Evolutionary conservation across 78 protist species (phyloP).

Genomic region (slime mould (Dictyostelium discoideum)): DNA sequence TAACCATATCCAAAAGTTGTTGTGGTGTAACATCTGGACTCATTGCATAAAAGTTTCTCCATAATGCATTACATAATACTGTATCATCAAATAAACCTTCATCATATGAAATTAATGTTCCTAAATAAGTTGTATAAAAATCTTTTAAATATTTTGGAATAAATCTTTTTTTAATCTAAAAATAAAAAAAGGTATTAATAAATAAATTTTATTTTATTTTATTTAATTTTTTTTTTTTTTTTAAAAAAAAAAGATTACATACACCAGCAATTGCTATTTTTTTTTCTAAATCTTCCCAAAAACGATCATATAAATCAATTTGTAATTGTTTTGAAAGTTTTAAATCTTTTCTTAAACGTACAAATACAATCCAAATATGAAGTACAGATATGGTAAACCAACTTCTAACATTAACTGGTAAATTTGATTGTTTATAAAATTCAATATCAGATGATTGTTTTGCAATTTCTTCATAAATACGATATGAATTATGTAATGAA

Average conservation of each 20-base stretch:
- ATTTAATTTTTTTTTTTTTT: background rate
- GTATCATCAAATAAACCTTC: slow-evolving; percentile 71
- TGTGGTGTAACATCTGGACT: background rate
- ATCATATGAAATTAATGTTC: slow-evolving; percentile 51
- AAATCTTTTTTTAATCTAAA: slow-evolving; percentile 52
- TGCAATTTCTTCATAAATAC: slow-evolving; percentile 40
- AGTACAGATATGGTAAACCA: slow-evolving; percentile 55
- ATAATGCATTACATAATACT: slow-evolving; percentile 37
- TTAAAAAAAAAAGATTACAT: background rate
- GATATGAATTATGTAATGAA: slow-evolving; percentile 29
- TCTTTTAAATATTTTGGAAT: slow-evolving; percentile 57
- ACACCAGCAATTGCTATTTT: slow-evolving; percentile 71
- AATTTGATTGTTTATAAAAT: slow-evolving; percentile 41
- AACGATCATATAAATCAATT: slow-evolving; percentile 70
- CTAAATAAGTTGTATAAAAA: slow-evolving; percentile 63
- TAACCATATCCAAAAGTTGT: slow-evolving; percentile 21
- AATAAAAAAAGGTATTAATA: background rate
- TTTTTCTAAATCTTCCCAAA: slow-evolving; percentile 75
- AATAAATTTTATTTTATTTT: background rate
- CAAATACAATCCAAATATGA: slow-evolving; percentile 64
- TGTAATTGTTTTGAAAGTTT: slow-evolving; percentile 10
- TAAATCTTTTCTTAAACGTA: slow-evolving; percentile 64
- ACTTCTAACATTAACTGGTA: slow-evolving; percentile 65
- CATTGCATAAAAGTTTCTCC: slow-evolving; percentile 76
- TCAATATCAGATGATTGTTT: slow-evolving; percentile 25